Percentiles rank a stretch among this genome's conserved stretches.
Conservation (phyloP, 1,139 yeast species). For the Saccharomyces hybrid region DNA sequence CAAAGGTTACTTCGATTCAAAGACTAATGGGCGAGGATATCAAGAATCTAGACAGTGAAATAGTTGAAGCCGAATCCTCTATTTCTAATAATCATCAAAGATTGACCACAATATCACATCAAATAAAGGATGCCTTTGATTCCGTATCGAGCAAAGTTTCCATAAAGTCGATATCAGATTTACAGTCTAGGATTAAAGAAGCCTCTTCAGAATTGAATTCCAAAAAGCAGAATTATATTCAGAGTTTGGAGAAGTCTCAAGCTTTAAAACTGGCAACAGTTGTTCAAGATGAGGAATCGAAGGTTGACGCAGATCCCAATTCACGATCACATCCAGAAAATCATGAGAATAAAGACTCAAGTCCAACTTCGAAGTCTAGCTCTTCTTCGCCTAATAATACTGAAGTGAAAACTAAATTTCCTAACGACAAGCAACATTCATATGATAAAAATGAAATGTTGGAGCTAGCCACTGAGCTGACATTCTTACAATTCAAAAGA, state of each 20-base stretch:
- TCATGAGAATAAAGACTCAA: background rate
- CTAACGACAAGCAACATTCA: background rate
- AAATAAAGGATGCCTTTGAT: background rate
- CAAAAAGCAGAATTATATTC: constrained; percentile 10
- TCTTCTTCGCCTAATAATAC: background rate
- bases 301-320: background rate
- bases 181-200: background rate
- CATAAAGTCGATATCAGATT: background rate
- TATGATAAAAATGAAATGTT: constrained; percentile 8
- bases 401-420: background rate
- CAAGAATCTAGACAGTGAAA: background rate
- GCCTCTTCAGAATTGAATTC: constrained; percentile 2
- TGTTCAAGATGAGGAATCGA: constrained; percentile 37
- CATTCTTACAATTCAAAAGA: constrained; percentile 48
- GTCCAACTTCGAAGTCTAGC: background rate
- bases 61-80: background rate
- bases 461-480: constrained; percentile 39
- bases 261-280: constrained; percentile 50
- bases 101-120: background rate
- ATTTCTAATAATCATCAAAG: background rate
- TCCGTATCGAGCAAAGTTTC: background rate
- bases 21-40: background rate
- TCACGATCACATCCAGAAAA: background rate
- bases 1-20: background rate
- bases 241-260: constrained; percentile 44